Percentiles rank a stretch among this genome's conserved stretches.
Evolutionary conservation across 345 rosid species (phyloP).

Genomic region (Eutrema heterophyllum): DNA sequence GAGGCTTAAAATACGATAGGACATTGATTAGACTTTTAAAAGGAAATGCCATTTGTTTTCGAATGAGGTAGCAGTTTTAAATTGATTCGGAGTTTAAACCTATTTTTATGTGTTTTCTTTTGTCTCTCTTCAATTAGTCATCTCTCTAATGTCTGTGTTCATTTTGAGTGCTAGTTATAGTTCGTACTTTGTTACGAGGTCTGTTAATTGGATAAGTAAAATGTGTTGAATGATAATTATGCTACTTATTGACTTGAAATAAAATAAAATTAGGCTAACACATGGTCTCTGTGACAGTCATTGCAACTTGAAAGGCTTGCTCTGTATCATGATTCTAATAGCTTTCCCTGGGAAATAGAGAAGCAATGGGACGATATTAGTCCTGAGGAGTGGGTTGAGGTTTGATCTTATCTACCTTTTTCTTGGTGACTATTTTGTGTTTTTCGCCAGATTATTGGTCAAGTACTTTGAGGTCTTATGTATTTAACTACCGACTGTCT

Average conservation of each 20-base stretch:
- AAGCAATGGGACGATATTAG: constrained; percentile 89
- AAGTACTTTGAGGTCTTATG: neutral
- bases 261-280: constrained; percentile 20
- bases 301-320: constrained; percentile 95
- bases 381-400: constrained; percentile 95
- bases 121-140: neutral
- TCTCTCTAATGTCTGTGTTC: constrained; percentile 10
- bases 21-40: neutral
- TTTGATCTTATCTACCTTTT: constrained; percentile 35
- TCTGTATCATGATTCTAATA: constrained; percentile 83
- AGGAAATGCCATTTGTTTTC: neutral
- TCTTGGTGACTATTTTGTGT: neutral
- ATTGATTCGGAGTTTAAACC: neutral
- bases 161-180: neutral
- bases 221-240: constrained; percentile 15
- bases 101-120: neutral
- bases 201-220: constrained; percentile 3
- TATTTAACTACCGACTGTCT: constrained; percentile 3
- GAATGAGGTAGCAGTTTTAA: constrained; percentile 10
- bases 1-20: constrained; percentile 5
- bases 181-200: neutral
- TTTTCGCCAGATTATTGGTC: neutral
- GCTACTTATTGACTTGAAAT: constrained; percentile 6
- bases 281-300: constrained; percentile 52
- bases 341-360: constrained; percentile 73